Evolutionary conservation across 2,329 filamentous ascomycete genomes (phyloP).

Genomic region (Colletotrichum cereale): DNA sequence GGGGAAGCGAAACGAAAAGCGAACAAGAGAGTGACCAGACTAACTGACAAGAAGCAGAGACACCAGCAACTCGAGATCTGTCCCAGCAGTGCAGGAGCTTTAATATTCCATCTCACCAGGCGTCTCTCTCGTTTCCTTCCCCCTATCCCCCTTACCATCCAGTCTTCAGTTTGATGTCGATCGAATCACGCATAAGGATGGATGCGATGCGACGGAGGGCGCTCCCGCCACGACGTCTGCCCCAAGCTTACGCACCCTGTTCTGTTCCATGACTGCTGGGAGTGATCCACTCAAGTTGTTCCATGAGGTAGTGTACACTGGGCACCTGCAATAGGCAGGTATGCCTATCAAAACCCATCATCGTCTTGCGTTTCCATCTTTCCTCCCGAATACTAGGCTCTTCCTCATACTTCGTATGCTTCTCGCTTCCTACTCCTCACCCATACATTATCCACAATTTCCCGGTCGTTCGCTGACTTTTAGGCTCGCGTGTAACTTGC

Average conservation of each 20-base stretch:
- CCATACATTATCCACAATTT: background rate
- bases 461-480: background rate
- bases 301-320: background rate
- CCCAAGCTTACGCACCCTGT: slow-evolving; percentile 15
- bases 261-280: slow-evolving; percentile 3
- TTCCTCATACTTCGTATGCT: background rate
- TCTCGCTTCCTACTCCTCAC: background rate
- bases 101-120: slow-evolving; percentile 21
- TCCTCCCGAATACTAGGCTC: background rate
- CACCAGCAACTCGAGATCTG: background rate
- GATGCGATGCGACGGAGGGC: slow-evolving; percentile 26
- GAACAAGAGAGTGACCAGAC: slow-evolving; percentile 39
- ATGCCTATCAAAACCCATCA: background rate
- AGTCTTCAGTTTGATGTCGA: slow-evolving; percentile 31
- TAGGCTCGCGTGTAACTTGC: background rate
- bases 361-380: background rate
- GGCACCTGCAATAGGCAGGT: background rate
- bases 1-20: background rate
- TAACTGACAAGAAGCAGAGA: slow-evolving; percentile 27
- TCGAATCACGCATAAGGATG: slow-evolving; percentile 28
- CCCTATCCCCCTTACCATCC: background rate
- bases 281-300: slow-evolving; percentile 19
- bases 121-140: background rate
- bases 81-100: slow-evolving; percentile 21
- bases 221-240: slow-evolving; percentile 20